phyloP scores from a whole-genome alignment of 352 stramenopile genomes.

The Lagenidium giganteum region DNA sequence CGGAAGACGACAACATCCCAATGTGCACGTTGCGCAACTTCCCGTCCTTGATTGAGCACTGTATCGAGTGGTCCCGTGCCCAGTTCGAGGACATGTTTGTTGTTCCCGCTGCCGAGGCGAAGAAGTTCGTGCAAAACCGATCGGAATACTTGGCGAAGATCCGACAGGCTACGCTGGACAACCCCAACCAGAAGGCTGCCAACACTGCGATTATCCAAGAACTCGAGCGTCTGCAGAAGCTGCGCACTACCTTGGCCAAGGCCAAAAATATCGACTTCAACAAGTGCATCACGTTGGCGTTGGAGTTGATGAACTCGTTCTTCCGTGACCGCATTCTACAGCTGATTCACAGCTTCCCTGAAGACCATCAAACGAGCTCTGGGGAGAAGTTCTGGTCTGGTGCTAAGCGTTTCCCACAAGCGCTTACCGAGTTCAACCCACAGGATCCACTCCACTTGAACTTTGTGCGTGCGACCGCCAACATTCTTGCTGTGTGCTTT shows the following conservation, averaged over 20 bases:
- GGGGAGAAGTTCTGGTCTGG: constrained; percentile 84
- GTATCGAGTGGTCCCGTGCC: constrained; percentile 97
- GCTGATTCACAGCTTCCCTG: constrained; percentile 79
- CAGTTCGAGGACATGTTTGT: constrained; percentile 87
- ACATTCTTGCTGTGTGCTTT: constrained; percentile 78
- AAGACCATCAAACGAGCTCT: constrained; percentile 79
- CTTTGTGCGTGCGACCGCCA: constrained; percentile 74
- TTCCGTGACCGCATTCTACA: constrained; percentile 90
- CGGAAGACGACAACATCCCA: constrained; percentile 97
- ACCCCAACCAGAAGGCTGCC: constrained; percentile 66
- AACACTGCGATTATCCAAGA: constrained; percentile 67
- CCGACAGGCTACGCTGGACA: constrained; percentile 59
- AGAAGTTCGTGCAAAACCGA: constrained; percentile 82
- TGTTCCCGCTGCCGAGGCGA: constrained; percentile 69
- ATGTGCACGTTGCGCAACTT: constrained; percentile 99
- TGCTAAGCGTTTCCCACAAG: constrained; percentile 78
- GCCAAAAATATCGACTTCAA: constrained; percentile 59
- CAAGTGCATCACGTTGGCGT: constrained; percentile 62
- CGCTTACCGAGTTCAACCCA: constrained; percentile 54
- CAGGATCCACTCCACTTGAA: constrained; percentile 65
- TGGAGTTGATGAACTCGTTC: constrained; percentile 66
- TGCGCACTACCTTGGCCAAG: constrained; percentile 51
- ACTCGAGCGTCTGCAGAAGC: constrained; percentile 52
- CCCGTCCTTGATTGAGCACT: constrained; percentile 94
- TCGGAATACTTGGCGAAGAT: constrained; percentile 73